Evolutionary conservation across 1,139 yeast genomes (phyloP).

Genomic region (Lizanozyma gosingica): DNA sequence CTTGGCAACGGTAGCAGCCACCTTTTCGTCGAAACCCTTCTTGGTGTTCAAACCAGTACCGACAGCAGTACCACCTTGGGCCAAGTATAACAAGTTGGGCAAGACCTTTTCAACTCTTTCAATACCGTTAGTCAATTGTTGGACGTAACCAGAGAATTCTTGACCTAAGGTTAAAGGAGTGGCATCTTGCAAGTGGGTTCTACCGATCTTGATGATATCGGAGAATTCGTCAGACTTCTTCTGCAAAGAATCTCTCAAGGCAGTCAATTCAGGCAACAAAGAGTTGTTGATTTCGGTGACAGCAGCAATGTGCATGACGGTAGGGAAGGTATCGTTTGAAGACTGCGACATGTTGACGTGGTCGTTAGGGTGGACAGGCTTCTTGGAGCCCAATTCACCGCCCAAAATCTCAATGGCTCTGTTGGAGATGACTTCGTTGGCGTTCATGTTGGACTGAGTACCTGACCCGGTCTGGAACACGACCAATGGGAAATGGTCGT

Average conservation of each 20-base stretch:
- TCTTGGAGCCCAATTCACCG: constrained; percentile 84
- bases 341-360: constrained; percentile 98
- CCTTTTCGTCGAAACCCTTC: constrained; percentile 77
- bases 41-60: constrained; percentile 96
- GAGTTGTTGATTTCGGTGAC: constrained; percentile 73
- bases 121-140: constrained; percentile 86
- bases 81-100: constrained; percentile 70
- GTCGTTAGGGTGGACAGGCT: constrained; percentile 95
- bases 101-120: constrained; percentile 71
- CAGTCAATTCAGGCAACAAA: constrained; percentile 71
- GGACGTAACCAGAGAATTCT: constrained; percentile 94
- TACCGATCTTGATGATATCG: constrained; percentile 91
- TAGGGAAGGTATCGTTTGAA: constrained; percentile 96
- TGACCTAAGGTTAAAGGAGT: constrained; percentile 97
- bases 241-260: constrained; percentile 68
- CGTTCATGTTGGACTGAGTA: constrained; percentile 97
- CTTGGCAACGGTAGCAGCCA: constrained; percentile 70
- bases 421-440: constrained; percentile 96
- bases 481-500: constrained; percentile 93
- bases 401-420: constrained; percentile 95
- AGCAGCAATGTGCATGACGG: constrained; percentile 99
- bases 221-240: constrained; percentile 74
- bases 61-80: constrained; percentile 99
- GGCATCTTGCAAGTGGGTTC: constrained; percentile 98
- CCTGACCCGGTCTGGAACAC: constrained; percentile 99